Percentiles rank a stretch among this genome's conserved stretches.
Conservation (phyloP, 192 early-diverging fungal species). For the Linnemannia schmuckeri region DNA sequence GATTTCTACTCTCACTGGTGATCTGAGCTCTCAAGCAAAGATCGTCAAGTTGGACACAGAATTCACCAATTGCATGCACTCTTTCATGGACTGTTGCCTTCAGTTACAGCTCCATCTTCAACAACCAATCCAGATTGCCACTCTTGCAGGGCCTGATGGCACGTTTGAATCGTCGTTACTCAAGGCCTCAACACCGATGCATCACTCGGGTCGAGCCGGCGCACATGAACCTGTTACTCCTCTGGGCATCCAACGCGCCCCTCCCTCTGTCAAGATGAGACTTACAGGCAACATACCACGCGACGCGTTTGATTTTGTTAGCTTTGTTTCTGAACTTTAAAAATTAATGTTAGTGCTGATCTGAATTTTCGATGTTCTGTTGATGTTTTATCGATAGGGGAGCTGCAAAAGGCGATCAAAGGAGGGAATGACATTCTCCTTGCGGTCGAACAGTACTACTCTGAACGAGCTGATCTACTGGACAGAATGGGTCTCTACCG, state of each 20-base stretch:
- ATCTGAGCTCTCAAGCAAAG: neutral
- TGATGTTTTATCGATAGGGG: neutral
- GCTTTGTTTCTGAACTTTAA: neutral
- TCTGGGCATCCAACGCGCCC: neutral
- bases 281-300: neutral
- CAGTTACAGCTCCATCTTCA: neutral
- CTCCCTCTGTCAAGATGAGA: neutral
- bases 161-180: neutral
- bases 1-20: neutral
- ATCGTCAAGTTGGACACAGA: neutral
- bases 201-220: neutral
- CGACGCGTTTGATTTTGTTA: neutral
- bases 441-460: neutral
- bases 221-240: neutral
- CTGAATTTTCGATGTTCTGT: neutral
- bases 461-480: neutral
- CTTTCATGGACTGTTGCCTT: neutral
- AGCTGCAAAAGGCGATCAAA: neutral
- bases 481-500: neutral
- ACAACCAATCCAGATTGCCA: neutral
- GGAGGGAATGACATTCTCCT: slow-evolving; percentile 18
- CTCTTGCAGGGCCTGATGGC: neutral
- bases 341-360: neutral
- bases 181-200: neutral
- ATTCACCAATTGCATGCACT: neutral